These are phyloP conservation scores for Fusarium sororula DNA, from an alignment of 2,329 filamentous ascomycete genomes.

Conservation along the genomic window DNA sequence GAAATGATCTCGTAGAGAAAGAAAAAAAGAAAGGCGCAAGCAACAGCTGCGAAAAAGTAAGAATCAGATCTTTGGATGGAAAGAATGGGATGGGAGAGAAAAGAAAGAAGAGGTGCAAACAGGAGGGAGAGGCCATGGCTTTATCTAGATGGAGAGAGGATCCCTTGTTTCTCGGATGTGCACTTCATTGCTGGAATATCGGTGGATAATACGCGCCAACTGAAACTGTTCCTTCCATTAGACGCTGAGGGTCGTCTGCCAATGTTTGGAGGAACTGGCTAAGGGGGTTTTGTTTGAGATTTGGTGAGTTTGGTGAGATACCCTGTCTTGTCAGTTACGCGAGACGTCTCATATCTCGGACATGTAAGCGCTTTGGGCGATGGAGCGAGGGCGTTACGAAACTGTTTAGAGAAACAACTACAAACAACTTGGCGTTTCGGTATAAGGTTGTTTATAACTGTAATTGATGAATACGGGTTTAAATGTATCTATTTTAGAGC, in stretches of 20 bases:
- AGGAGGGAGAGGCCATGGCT: conserved; percentile 3
- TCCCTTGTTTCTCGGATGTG: conserved; percentile 6
- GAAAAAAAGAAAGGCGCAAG: conserved; percentile 42
- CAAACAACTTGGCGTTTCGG: neutral
- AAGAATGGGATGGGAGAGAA: conserved; percentile 39
- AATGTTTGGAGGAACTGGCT: neutral
- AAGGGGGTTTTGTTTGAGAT: conserved; percentile 14
- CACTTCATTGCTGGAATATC: conserved; percentile 39
- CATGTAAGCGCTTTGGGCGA: conserved; percentile 19
- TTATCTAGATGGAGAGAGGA: neutral
- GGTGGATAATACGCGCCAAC: conserved; percentile 13
- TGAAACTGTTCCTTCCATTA: conserved; percentile 37
- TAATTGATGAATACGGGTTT: rapidly evolving
- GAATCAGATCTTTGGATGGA: conserved; percentile 34
- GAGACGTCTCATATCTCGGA: conserved; percentile 36
- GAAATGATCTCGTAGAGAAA: conserved; percentile 38
- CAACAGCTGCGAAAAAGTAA: conserved; percentile 37
- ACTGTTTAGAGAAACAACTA: neutral
- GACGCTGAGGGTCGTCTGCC: conserved; percentile 11
- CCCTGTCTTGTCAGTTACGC: conserved; percentile 28
- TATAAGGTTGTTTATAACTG: neutral
- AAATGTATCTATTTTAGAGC: rapidly evolving
- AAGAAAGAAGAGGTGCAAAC: neutral
- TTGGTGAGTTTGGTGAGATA: neutral
- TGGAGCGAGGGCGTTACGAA: neutral